Evolutionary conservation across 2,329 filamentous ascomycete species (phyloP).

Genomic region (Trichoderma sp.): DNA sequence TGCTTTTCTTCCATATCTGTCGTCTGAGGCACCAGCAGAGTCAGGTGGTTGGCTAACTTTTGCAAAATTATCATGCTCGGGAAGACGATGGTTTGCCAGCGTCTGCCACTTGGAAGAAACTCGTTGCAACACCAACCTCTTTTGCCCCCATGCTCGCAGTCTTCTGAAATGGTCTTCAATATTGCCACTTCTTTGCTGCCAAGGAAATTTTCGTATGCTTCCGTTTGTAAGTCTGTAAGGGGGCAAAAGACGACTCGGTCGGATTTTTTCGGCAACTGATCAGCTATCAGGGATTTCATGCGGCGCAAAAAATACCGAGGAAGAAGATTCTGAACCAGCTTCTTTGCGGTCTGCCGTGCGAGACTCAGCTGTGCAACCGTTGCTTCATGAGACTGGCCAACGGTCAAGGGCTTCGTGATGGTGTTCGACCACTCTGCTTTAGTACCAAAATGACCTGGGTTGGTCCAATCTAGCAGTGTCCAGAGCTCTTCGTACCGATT

Average conservation of each 20-base stretch:
- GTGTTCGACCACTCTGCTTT: constrained; percentile 72
- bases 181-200: constrained; percentile 62
- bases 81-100: constrained; percentile 78
- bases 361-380: constrained; percentile 77
- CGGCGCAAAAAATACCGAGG: constrained; percentile 87
- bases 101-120: constrained; percentile 56
- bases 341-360: constrained; percentile 76
- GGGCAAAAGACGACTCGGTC: constrained; percentile 95
- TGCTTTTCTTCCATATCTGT: constrained; percentile 69
- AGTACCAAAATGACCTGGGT: constrained; percentile 68
- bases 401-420: constrained; percentile 75
- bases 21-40: constrained; percentile 70
- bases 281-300: constrained; percentile 87
- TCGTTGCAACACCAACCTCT: constrained; percentile 78
- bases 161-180: constrained; percentile 65
- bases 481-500: constrained; percentile 98
- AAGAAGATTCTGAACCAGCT: constrained; percentile 81
- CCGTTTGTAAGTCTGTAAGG: constrained; percentile 73
- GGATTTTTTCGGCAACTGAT: constrained; percentile 91
- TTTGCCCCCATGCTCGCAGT: constrained; percentile 62
- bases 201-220: constrained; percentile 82
- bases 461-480: constrained; percentile 95
- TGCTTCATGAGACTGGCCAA: constrained; percentile 91
- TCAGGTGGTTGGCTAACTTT: constrained; percentile 91
- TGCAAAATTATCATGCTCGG: constrained; percentile 78